Base-by-base conservation (phyloP, 257 asterid genomes). In the Solanum rostratum region DNA sequence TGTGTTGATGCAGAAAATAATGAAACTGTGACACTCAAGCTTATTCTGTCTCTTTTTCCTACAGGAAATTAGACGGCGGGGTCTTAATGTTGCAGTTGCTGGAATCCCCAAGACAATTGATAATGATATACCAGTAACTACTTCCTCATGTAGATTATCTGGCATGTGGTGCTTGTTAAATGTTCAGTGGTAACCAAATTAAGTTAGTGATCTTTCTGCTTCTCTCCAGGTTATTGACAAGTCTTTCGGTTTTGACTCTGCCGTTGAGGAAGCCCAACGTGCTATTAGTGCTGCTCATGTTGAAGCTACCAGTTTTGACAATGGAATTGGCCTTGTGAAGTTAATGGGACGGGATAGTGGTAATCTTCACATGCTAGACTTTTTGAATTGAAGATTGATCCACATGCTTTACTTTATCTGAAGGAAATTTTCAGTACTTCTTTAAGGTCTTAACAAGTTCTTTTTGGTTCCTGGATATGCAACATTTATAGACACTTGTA, bases 241-340 rank as follows among this genome's bases (percentile, higher is more conserved):
- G 87, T 95, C 98, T 8, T 96, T 96, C 20, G 99, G 99, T 50
- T 96, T 96, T 85, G 99, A 96, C 83, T 89, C 99, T 46, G 96
- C 98, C 65, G 99, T 94, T 20, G 99, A 96, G 91, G 99, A 96
- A 90, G 99, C 99, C 3, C 95, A 96, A 86, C 98, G 99, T 81
- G 99, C 99, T 83, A 96, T 96, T 62, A 94, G 83, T 81, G 99
- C 98, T 13, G 99, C 99, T 30, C 99, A 96, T 81, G 98, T 96
- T 70, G 99, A 96, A 90, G 98, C 99, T 41, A 91, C 95, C n/a
- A 96, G 99, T 83, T 29, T 88, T 10, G 99, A 96, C 87, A 96
- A 96, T 80, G 95, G 99, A 83, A 93, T 96, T 76, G 99, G 99
- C 57, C 92, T 96, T 3, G 98, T 96, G 33, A 96, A 94, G 90